Evolutionary conservation across 345 rosid genomes (phyloP), one percentile per base, ranked within the genome.

Genomic region (Kernera saxatilis): DNA sequence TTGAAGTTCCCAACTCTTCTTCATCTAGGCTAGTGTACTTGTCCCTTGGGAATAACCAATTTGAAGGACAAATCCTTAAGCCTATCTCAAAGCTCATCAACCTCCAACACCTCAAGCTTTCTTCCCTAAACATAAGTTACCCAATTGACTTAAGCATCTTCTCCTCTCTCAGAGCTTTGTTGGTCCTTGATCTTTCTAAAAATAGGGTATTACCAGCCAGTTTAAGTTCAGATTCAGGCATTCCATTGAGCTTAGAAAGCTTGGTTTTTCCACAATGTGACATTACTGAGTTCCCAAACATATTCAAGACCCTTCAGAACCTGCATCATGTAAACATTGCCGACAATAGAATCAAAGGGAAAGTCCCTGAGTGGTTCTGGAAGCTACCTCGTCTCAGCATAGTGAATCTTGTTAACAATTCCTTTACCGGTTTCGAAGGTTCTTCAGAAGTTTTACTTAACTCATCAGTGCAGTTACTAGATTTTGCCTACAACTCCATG

Each of bases 281-380:
- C 6, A 18, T 71, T 3, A 50, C 2, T 0, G 53, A 50, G 61
- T 71, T 71, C n/a, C 75, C 75, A 50, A 50, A 22, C 36, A 37
- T 71, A 53, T 26, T 71, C 1, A 71, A 61, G 60, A 50, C 13
- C 26, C 44, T 60, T 49, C 41, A 50, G 6, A 61, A 40, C 2
- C 2, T 71, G 53, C 2, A 12, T 15, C 26, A 26, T 71, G 1
- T 71, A 51, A 36, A n/a, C 57, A 4, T 71, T 5, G 51, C 75
- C 44, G n/a, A 7, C 53, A 71, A 61, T 30, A 32, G 5, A 41
- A 71, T 71, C 62, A 22, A 30, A 49, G 75, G 75, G 14, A 71
- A 71, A 39, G 22, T 71, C 13, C 75, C 75, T 50, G 54, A 71
- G 68, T 59, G 75, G 75, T 19, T 70, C 3, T 70, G 75, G 75